Evolutionary conservation across 225 moss, liverwort and hornwort species (phyloP), one percentile per base, ranked within the genome.

Genomic region (Anthoceros angustus): DNA sequence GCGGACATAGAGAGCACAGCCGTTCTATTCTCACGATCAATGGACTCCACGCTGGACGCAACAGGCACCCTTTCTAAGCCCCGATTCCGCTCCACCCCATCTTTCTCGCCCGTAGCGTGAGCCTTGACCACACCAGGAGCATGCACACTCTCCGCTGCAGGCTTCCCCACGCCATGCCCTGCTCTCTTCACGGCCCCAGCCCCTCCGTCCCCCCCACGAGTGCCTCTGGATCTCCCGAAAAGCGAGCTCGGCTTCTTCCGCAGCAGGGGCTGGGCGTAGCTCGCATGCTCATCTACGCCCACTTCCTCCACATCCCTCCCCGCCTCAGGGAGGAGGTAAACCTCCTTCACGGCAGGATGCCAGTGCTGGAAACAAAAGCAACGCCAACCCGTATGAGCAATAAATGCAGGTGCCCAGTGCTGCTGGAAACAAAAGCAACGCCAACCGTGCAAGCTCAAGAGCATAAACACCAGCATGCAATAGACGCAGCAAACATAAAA

Each of bases 1-100:
- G 83, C 68, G 40, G 88, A 84, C 98, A 98, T 98, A 60, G 82
- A 75, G 43, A 82, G 78, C 72, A 98, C 66, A 15, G 84, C 62
- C 6, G 76, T 73, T 72, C 85, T 84, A 68, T 81, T 92, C 71
- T 92, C 86, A 62, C 78, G 71, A 66, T 92, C 87, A 49, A 98
- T 98, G 25, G 79, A 67, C 50, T 74, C 75, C 43, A 64, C 67
- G 63, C 75, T 71, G 38, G 72, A 42, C 46, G 41, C 77, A 55
- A 75, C 55, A 66, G 72, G 69, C 63, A 74, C 62, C 14, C 41
- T 72, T 69, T 78, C 78, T 43, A 80, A 70, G 42, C 78, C 78
- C 40, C 80, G 77, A 18, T 71, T 66, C 69, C 48, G 64, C 11
- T 73, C 71, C 62, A 55, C 71, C 41, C 79, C 84, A 69, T 67